Evolutionary conservation across 2,329 filamentous ascomycete genomes (phyloP).

Genomic region (Neocucurbitaria cava): DNA sequence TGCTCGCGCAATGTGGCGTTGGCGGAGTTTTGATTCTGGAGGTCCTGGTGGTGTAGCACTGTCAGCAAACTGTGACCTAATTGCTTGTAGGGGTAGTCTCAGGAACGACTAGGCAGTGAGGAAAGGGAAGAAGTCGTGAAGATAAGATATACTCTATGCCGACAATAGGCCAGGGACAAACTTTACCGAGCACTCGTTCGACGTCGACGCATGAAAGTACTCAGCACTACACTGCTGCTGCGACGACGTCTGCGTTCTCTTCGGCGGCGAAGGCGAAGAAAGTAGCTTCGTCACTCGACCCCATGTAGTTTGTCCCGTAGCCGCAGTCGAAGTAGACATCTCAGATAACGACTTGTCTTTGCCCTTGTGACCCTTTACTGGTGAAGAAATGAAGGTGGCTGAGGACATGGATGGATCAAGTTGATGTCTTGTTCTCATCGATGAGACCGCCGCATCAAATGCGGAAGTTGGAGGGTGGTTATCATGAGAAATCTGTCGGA

Average conservation of each 20-base stretch:
- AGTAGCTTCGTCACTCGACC: slow-evolving; percentile 29
- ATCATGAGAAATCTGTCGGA: slow-evolving; percentile 31
- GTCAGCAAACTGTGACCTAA: too few relatives aligned
- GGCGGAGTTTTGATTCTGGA: slow-evolving; percentile 35
- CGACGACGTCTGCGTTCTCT: slow-evolving; percentile 23
- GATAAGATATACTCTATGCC: slow-evolving; percentile 37
- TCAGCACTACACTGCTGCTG: slow-evolving; percentile 24
- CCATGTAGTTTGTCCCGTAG: slow-evolving; percentile 35
- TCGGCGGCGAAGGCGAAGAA: too few relatives aligned
- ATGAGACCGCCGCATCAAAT: slow-evolving; percentile 30
- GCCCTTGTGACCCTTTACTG: slow-evolving; percentile 7
- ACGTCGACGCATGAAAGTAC: slow-evolving; percentile 16
- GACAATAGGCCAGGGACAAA: slow-evolving; percentile 38
- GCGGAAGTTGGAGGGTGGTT: slow-evolving; percentile 24
- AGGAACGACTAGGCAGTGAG: neutral
- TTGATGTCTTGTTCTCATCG: slow-evolving; percentile 23
- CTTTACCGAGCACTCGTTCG: slow-evolving; percentile 36
- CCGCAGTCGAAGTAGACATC: slow-evolving; percentile 27
- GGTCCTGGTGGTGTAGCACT: slow-evolving; percentile 34
- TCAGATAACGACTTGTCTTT: slow-evolving; percentile 30
- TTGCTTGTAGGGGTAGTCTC: too few relatives aligned
- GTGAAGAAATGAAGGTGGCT: slow-evolving; percentile 29
- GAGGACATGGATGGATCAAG: slow-evolving; percentile 30
- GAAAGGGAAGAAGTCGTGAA: slow-evolving; percentile 9
- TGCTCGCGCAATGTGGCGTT: slow-evolving; percentile 36